Base-by-base conservation (phyloP, 495 filamentous ascomycete genomes). In the Talaromyces borbonicus region DNA sequence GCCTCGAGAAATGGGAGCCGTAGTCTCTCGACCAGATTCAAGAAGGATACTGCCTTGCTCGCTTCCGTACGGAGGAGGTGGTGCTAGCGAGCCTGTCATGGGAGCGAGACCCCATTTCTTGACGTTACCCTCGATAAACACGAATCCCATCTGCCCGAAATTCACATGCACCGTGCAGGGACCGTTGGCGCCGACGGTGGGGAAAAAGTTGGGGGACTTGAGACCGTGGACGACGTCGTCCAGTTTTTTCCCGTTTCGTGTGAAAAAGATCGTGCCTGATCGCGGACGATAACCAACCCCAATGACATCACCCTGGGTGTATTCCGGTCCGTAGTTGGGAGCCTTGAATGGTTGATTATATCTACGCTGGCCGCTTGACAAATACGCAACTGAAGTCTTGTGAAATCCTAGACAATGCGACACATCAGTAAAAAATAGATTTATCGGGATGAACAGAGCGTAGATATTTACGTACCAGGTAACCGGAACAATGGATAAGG, bases 81-180 rank as follows among this genome's bases (percentile, higher is more conserved):
- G 93, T 31, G 90, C 93, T 30, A 97, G 73, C 57, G 85, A 93
- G 31, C 92, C 92, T 1, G 90, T 94, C 77, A 93, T 93, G 9
- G 92, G 92, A 37, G 92, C 92, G 43, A 98, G 67, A 5, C 92
- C 92, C 92, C 92, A 97, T 73, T 96, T 97, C 75, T 98, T 98
- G 29, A 98, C 92, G 52, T 98, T 98, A 33, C 88, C 92, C 66
- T 98, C 92, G 57, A 98, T 97, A 57, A 96, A 98, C 14, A 97
- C 92, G 55, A 96, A 98, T 31, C 92, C 92, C 53, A 88, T 83
- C 59, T 98, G 92, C 2, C 92, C 92, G 60, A 98, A 95, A 60
- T 98, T 98, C 54, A 98, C 92, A 60, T 97, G 90, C 4, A 97
- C 73, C 12, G 80, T 81, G 57, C 86, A 87, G 7, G 92, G 92